Base-by-base conservation (phyloP, 2,329 filamentous ascomycete species). In the Phyllosticta paracitricarpa region DNA sequence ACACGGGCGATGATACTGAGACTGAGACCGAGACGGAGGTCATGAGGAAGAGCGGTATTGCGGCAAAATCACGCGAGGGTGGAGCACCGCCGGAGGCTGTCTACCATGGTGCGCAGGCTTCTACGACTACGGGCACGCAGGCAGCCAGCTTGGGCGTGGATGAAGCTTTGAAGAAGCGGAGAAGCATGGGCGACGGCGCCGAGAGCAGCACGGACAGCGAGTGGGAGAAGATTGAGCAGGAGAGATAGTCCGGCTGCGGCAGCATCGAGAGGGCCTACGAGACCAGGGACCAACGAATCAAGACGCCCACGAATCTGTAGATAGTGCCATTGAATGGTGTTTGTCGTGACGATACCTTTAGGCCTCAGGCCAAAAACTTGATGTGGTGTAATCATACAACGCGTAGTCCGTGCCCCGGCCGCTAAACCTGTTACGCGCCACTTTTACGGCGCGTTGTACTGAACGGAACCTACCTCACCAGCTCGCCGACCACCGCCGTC, bases 141-240 rank as follows among this genome's bases (percentile, higher is more conserved):
- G 68, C 71, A 28, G 66, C 66, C 24, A 66, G 73, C 48, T 69
- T 66, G 33, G 70, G 71, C 24, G 58, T 67, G 19, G 67, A 65
- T 26, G 69, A 74, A 40, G 71, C 74, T 54, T 33, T 79, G 64
- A 76, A 75, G 70, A 79, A 78, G 70, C 73, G 77, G 62, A 73
- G 69, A 68, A 77, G 72, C 64, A 68, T 75, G 61, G 73, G 76
- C 10, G 79, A 79, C 61, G 79, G 80, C 59, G 81, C 80, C 10
- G 81, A 84, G 65, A 69, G 80, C 64, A 93, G 91, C 75, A 97
- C 92, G 4, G 93, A 97, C 77, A 93, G 93, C 70, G 93, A 97
- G 76, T 97, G 93, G 93, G 93, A 97, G 79, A 95, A 94, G 79
- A 88, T 97, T 24, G 88, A 89, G 73, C 78, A 76, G 63, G 73